These are phyloP conservation scores for Didymella lethalis DNA, from an alignment of 2,329 filamentous ascomycete genomes.

Conservation along the genomic window DNA sequence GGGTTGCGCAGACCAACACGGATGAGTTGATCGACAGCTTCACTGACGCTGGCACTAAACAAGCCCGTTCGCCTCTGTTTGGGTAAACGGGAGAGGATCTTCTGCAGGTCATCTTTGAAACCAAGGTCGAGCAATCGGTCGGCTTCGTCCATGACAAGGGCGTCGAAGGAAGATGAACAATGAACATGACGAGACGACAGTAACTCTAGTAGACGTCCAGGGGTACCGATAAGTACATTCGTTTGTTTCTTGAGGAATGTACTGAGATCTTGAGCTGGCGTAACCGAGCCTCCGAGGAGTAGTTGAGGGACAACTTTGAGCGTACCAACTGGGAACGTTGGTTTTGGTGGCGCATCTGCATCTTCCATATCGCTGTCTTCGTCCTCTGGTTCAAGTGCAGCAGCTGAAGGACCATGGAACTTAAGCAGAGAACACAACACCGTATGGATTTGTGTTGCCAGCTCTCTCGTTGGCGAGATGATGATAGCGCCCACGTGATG, in stretches of 20 bases:
- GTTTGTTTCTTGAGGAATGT: slow-evolving; percentile 83
- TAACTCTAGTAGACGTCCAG: slow-evolving; percentile 87
- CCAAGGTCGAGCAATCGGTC: slow-evolving; percentile 92
- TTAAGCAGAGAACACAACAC: slow-evolving; percentile 79
- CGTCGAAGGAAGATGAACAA: slow-evolving; percentile 87
- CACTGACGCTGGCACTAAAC: slow-evolving; percentile 95
- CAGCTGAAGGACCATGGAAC: slow-evolving; percentile 83
- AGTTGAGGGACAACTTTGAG: slow-evolving; percentile 76
- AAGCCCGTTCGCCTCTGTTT: slow-evolving; percentile 93
- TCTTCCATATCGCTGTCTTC: slow-evolving; percentile 55
- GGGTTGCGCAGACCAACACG: slow-evolving; percentile 91
- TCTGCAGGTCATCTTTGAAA: slow-evolving; percentile 89
- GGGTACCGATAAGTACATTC: slow-evolving; percentile 89
- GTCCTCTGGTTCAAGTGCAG: slow-evolving; percentile 64
- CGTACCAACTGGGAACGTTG: slow-evolving; percentile 57
- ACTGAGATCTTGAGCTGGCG: slow-evolving; percentile 84
- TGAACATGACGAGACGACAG: slow-evolving; percentile 87
- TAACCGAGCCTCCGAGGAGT: slow-evolving; percentile 81
- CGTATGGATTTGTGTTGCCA: slow-evolving; percentile 87
- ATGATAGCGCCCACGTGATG: slow-evolving; percentile 92
- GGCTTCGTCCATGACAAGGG: slow-evolving; percentile 92
- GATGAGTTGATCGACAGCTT: slow-evolving; percentile 92
- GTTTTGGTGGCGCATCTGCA: slow-evolving; percentile 48
- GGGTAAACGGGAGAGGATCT: slow-evolving; percentile 81
- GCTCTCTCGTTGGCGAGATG: slow-evolving; percentile 89